A percentile compares a stretch with the other conserved stretches of the same genome.
Evolutionary conservation across 2,329 filamentous ascomycete genomes (phyloP).

Genomic region (Leptographium galeiforme): DNA sequence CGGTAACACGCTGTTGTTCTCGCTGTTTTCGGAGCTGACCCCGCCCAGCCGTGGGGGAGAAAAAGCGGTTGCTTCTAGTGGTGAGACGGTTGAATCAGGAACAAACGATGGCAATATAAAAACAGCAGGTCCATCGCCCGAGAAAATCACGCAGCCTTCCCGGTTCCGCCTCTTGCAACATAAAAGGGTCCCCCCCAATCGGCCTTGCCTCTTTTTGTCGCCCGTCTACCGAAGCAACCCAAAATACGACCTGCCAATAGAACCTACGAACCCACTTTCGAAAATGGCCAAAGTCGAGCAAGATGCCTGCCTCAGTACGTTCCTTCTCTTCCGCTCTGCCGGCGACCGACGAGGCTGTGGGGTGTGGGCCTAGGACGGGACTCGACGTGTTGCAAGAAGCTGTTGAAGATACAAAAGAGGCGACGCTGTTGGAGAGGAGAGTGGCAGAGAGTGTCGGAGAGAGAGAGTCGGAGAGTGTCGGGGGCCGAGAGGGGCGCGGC

Average conservation of each 20-base stretch:
- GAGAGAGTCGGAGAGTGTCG: background rate
- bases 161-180: background rate
- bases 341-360: slow-evolving; percentile 5
- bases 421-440: background rate
- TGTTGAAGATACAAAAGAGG: too few species aligned
- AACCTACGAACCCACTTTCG: background rate
- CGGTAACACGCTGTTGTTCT: background rate
- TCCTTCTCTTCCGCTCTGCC: slow-evolving; percentile 6
- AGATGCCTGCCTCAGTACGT: slow-evolving; percentile 50
- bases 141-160: slow-evolving; percentile 1
- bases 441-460: background rate
- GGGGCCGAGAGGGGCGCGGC: too few species aligned
- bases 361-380: background rate
- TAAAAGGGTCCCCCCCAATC: background rate
- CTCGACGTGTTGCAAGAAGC: background rate
- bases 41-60: background rate
- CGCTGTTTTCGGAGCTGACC: background rate
- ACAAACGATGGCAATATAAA: background rate
- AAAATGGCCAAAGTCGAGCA: slow-evolving; percentile 42
- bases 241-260: background rate
- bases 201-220: background rate
- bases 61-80: background rate
- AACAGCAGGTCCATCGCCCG: background rate
- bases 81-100: background rate
- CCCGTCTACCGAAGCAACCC: background rate